Conservation (phyloP, 768 basidiomycete species). For the Epithele typhae region DNA sequence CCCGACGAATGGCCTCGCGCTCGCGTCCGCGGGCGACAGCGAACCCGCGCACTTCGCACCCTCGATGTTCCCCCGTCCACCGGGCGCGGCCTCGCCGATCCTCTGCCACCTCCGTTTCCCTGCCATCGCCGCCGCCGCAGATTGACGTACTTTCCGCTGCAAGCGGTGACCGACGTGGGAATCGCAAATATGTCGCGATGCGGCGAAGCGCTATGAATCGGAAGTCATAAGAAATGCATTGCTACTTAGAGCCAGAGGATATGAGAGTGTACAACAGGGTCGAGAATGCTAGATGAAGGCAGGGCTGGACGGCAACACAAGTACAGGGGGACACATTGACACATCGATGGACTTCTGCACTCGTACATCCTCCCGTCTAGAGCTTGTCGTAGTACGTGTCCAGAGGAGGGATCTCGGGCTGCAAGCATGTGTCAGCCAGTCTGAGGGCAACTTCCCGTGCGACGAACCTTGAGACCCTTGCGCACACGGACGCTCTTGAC, state of each 20-base stretch:
- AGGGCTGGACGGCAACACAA: slow-evolving; percentile 16
- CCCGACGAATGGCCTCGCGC: no score
- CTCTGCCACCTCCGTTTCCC: neutral
- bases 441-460: neutral
- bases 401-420: slow-evolving; percentile 85
- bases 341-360: slow-evolving; percentile 20
- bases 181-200: no score
- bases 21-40: no score
- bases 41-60: no score
- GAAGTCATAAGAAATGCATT: no score
- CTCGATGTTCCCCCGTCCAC: no score
- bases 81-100: neutral
- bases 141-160: no score
- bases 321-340: slow-evolving; percentile 15
- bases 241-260: no score
- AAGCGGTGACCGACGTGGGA: no score
- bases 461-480: slow-evolving; percentile 88
- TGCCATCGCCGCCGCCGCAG: no score
- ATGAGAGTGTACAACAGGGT: slow-evolving; percentile 16
- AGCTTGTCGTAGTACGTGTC: slow-evolving; percentile 92
- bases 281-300: slow-evolving; percentile 15
- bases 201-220: no score
- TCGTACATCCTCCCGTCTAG: slow-evolving; percentile 21
- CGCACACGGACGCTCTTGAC: slow-evolving; percentile 79
- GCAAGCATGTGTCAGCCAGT: neutral